Evolutionary conservation across 768 basidiomycete species (phyloP), one percentile per base, ranked within the genome.

Genomic region (Rhodotorula sphaerocarpa): DNA sequence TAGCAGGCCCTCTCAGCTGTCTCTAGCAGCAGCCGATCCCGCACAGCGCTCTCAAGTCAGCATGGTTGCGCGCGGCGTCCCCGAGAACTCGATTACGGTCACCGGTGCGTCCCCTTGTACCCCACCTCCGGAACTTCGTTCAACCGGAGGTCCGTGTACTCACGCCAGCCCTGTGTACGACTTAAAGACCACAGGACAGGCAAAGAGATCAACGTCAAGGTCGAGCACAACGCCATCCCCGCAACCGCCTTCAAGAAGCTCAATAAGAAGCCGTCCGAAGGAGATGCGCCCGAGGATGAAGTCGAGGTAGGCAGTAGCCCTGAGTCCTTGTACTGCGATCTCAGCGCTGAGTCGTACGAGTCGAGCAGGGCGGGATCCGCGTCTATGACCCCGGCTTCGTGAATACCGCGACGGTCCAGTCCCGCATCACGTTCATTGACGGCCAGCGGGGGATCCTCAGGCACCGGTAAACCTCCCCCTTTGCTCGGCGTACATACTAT

Each of bases 101-200:
- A 67, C 62, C 7, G 66, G 66, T 63, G 3, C 16, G 66, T 7
- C 34, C 28, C 27, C 33, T 11, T 27, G 3, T 4, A 11, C 18
- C 34, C 43, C 48, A 23, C 27, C 5, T n/a, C 20, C n/a, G 16
- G 33, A 21, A 21, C 44, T 39, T 14, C 44, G 15, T 10, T 44
- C n/a, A 28, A 30, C 27, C 18, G 10, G 20, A 50, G 10, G 11
- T 34, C 48, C 12, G 31, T 0, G 7, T 33, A 6, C 47, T 10
- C 7, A 4, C 47, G 31, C n/a, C 31, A 44, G 3, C 70, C 77
- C 76, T n/a, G n/a, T n/a, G n/a, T n/a, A n/a, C n/a, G n/a, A n/a
- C n/a, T n/a, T n/a, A n/a, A n/a, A 61, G 90, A 91, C 77, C 88
- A 91, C 74, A 83, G 90, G 59, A 91, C 90, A 4, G 88, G 87